Base-by-base conservation (phyloP, 345 rosid genomes). In the Pistacia integerrima region DNA sequence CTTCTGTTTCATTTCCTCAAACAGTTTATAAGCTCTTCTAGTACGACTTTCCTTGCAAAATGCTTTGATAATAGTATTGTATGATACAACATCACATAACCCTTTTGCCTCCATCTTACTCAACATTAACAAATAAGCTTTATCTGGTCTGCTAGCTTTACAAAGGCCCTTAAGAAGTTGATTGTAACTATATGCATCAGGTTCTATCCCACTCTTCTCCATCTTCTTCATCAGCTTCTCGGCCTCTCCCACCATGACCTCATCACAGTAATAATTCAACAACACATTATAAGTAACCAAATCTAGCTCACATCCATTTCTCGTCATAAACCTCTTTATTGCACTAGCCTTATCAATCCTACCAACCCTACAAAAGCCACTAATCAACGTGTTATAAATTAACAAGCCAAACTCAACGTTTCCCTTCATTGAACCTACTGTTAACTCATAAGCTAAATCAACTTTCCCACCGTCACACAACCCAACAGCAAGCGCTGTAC, bases 371-470 rank as follows among this genome's bases (percentile, higher is more conserved):
- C 97, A 90, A 81, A 89, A 94, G 72, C 97, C 98, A 55, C 89
- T 84, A 76, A 96, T 92, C 80, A 96, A 81, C 0, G 91, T 86
- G 79, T 96, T 94, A 77, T 88, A 96, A 61, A 92, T 81, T 81
- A 92, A 80, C 28, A 88, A 54, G 63, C 89, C 83, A 62, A 90
- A 81, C 88, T 91, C 83, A 49, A 87, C 78, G 76, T 79, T 80
- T n/a, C 79, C 83, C 81, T 85, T 91, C 81, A 93, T 89, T 36
- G 84, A 86, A 76, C 84, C 97, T 28, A 91, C 79, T 70, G 90
- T 81, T 83, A 90, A 87, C 67, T 92, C 97, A 88, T 96, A 94
- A 13, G 97, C 99, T 82, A 92, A 80, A 65, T 94, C 97, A 80
- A 92, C 93, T 79, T 88, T 92, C 75, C 97, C 88, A 22, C 87